Percentiles rank a stretch among this genome's conserved stretches.
These are phyloP conservation scores for Candida krabiensis DNA, from an alignment of 805 yeast genomes.

Conservation along the genomic window DNA sequence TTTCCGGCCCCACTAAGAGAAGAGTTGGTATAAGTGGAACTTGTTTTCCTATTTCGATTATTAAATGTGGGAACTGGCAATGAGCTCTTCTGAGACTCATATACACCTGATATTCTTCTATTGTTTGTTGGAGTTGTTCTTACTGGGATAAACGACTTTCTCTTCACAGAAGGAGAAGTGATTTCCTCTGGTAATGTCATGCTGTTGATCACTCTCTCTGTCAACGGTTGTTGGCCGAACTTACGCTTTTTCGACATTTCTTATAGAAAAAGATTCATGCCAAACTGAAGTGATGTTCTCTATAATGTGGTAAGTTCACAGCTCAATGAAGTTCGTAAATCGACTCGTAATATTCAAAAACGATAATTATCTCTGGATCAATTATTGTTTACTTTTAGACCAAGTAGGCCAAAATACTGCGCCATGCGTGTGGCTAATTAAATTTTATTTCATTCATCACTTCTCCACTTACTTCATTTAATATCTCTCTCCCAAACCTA, in stretches of 20 bases:
- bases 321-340: too few species aligned
- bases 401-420: too few species aligned
- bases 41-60: not conserved
- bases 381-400: too few species aligned
- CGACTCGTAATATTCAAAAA: too few species aligned
- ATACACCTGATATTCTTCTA: not conserved
- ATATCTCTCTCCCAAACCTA: too few species aligned
- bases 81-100: not conserved
- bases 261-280: not conserved
- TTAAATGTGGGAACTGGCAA: constrained; percentile 1
- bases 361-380: too few species aligned
- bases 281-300: too few species aligned
- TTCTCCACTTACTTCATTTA: too few species aligned
- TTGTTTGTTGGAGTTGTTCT: constrained; percentile 8
- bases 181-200: constrained; percentile 6
- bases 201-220: not conserved
- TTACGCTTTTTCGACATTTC: not conserved
- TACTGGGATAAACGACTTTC: constrained; percentile 12
- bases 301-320: too few species aligned
- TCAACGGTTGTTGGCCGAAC: not conserved
- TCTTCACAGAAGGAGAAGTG: constrained; percentile 3
- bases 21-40: too few species aligned
- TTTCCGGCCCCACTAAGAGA: not conserved
- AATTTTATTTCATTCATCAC: too few species aligned
- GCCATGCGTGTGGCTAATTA: too few species aligned